Evolutionary conservation across 306 rosid species (phyloP), one percentile per base, ranked within the genome.

Genomic region (Betula pendula): DNA sequence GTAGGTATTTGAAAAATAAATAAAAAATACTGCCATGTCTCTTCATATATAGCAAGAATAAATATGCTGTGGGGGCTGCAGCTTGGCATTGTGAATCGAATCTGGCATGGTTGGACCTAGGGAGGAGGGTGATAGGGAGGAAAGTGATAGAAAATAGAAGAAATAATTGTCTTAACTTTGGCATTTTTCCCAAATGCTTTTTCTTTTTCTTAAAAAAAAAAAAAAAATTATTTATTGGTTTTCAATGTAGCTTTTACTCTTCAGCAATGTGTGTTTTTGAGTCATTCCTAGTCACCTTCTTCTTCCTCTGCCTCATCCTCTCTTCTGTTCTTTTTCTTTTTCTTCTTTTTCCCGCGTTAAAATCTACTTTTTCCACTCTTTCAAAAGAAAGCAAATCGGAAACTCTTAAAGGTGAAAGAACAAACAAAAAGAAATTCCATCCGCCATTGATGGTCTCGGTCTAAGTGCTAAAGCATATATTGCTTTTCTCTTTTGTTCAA

Each of bases 401-500:
- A 83, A 75, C 79, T 68, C 74, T 42, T 29, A 43, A 48, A 49
- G 70, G 60, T 80, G 80, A 77, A 81, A 86, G 42, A 38, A 38
- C 42, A 88, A 55, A 83, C 81, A 75, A 81, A 87, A 88, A 80
- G 84, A 68, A 82, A 80, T 81, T 73, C 81, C 73, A 33, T 76
- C 77, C 81, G 72, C 82, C 73, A 65, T 81, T 72, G 81, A 83
- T 88, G 92, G 71, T 71, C 85, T 87, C 79, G 93, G 70, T 87
- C 89, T 49, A 77, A 78, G 97, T 74, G 93, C 84, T 85, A 84
- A 93, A 90, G 90, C 89, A 79, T 72, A 79, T 72, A 16, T 60
- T 58, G 51, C 92, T 84, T 93, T 89, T 76, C 58, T 76, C 84
- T 58, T 81, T 83, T 71, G 79, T 53, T 86, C 79, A 78, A 79